These are phyloP conservation scores for Crassisporium funariophilum DNA, from an alignment of 768 basidiomycete genomes.

Conservation along the genomic window DNA sequence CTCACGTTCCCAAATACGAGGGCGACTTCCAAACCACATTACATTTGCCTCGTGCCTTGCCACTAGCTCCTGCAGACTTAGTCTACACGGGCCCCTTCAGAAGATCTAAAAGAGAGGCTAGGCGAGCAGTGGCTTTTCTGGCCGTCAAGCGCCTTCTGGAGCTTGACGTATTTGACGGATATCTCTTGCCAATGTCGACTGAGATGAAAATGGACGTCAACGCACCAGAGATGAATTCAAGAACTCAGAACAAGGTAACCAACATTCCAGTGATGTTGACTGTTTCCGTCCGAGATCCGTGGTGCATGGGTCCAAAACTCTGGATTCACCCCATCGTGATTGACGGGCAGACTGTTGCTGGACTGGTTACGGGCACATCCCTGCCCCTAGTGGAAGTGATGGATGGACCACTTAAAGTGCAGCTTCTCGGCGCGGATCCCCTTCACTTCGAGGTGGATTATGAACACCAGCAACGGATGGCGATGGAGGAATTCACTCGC, in stretches of 20 bases:
- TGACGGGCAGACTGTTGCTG: slow-evolving; percentile 52
- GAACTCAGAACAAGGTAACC: slow-evolving; percentile 38
- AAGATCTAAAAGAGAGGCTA: slow-evolving; percentile 78
- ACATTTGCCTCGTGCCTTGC: slow-evolving; percentile 67
- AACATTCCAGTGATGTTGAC: slow-evolving; percentile 55
- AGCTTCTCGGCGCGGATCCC: slow-evolving; percentile 30
- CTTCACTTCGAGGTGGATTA: slow-evolving; percentile 47
- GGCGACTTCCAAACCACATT: slow-evolving; percentile 62
- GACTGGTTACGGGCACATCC: slow-evolving; percentile 65
- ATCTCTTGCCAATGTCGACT: slow-evolving; percentile 71
- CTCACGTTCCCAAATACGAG: slow-evolving; percentile 59
- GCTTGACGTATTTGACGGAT: slow-evolving; percentile 80
- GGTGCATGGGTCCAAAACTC: slow-evolving; percentile 55
- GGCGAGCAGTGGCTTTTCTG: slow-evolving; percentile 78
- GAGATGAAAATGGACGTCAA: slow-evolving; percentile 53
- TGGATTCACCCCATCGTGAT: slow-evolving; percentile 67
- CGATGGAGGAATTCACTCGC: slow-evolving; percentile 69
- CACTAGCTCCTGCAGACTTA: slow-evolving; percentile 56
- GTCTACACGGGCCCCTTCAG: slow-evolving; percentile 59
- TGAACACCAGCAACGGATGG: slow-evolving; percentile 45
- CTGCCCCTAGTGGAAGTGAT: slow-evolving; percentile 50
- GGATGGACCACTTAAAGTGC: slow-evolving; percentile 35
- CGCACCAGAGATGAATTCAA: slow-evolving; percentile 29
- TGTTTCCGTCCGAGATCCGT: slow-evolving; percentile 67
- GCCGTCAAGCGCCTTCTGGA: slow-evolving; percentile 71